Percentiles rank a stretch among this genome's conserved stretches.
These are phyloP conservation scores for Schizochytrium sp. DNA, from an alignment of 108 stramenopile genomes.

Conservation along the genomic window DNA sequence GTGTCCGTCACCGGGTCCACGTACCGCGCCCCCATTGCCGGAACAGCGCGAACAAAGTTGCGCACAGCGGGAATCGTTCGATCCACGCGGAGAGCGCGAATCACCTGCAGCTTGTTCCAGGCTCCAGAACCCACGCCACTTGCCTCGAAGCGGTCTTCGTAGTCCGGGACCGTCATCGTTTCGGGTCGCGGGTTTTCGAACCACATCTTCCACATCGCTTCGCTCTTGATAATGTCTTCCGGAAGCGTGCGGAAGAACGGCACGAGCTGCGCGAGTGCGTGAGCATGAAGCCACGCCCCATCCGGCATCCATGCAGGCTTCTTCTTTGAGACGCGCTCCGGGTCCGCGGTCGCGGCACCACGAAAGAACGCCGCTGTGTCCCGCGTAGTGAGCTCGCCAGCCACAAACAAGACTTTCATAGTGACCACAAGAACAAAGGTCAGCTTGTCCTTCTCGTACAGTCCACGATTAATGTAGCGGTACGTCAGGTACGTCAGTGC, in stretches of 20 bases:
- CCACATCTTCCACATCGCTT: slow-evolving; percentile 69
- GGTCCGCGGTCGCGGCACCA: slow-evolving; percentile 78
- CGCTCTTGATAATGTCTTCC: slow-evolving; percentile 63
- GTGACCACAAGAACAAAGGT: slow-evolving; percentile 75
- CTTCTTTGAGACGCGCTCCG: slow-evolving; percentile 54
- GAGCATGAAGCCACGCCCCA: slow-evolving; percentile 71
- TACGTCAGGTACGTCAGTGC: slow-evolving; percentile 81
- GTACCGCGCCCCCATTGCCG: slow-evolving; percentile 69
- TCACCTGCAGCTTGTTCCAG: slow-evolving; percentile 69
- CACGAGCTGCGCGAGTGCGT: slow-evolving; percentile 57
- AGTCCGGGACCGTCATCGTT: slow-evolving; percentile 66
- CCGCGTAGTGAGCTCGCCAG: slow-evolving; percentile 51
- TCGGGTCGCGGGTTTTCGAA: slow-evolving; percentile 81
- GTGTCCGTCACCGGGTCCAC: slow-evolving; percentile 85
- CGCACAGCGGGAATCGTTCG: slow-evolving; percentile 73
- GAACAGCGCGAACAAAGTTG: slow-evolving; percentile 65
- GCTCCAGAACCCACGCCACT: slow-evolving; percentile 56
- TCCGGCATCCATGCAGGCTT: slow-evolving; percentile 79
- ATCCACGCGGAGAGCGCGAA: slow-evolving; percentile 72
- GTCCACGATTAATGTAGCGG: slow-evolving; percentile 78
- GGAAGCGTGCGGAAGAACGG: slow-evolving; percentile 71
- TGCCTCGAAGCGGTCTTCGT: slow-evolving; percentile 63
- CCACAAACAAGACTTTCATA: slow-evolving; percentile 74
- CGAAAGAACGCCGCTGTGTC: slow-evolving; percentile 69
- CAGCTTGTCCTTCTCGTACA: slow-evolving; percentile 80